Percentiles rank a stretch among this genome's conserved stretches.
Evolutionary conservation across 2,329 filamentous ascomycete genomes (phyloP).

Genomic region (Meredithiella fracta): DNA sequence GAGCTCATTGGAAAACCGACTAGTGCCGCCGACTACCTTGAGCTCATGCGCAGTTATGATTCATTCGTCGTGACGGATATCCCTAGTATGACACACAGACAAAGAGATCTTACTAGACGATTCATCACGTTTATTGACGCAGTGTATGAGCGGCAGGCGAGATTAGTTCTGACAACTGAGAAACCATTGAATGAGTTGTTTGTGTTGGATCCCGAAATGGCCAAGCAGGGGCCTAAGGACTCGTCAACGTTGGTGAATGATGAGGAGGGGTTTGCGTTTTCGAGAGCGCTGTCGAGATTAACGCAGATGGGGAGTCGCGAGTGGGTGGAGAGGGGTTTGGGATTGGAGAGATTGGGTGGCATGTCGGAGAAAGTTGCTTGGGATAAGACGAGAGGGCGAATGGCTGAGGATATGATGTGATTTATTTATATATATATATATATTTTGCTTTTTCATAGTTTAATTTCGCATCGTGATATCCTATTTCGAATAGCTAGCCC

Average conservation of each 20-base stretch:
- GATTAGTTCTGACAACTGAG: conserved; percentile 80
- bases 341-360: conserved; percentile 47
- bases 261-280: conserved; percentile 93
- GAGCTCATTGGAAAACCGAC: conserved; percentile 80
- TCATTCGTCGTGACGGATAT: conserved; percentile 85
- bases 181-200: conserved; percentile 78
- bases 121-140: conserved; percentile 98
- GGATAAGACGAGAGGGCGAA: conserved; percentile 47
- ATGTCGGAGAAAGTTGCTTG: conserved; percentile 49
- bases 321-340: conserved; percentile 77
- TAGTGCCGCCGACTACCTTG: conserved; percentile 87
- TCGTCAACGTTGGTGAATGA: conserved; percentile 82
- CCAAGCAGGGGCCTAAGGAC: conserved; percentile 52
- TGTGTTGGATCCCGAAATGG: conserved; percentile 54
- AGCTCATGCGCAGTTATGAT: conserved; percentile 77
- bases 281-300: conserved; percentile 66
- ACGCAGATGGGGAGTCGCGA: conserved; percentile 87
- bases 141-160: conserved; percentile 83
- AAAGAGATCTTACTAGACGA: conserved; percentile 72
- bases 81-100: conserved; percentile 74
- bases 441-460: too few relatives aligned
- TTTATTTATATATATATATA: too few relatives aligned
- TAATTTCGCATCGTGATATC: too few relatives aligned
- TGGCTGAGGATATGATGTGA: conserved; percentile 52
- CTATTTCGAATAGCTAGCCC: too few relatives aligned